Percentiles rank a stretch among this genome's conserved stretches.
These are phyloP conservation scores for Collybia sordida DNA, from an alignment of 768 basidiomycete species.

Conservation along the genomic window DNA sequence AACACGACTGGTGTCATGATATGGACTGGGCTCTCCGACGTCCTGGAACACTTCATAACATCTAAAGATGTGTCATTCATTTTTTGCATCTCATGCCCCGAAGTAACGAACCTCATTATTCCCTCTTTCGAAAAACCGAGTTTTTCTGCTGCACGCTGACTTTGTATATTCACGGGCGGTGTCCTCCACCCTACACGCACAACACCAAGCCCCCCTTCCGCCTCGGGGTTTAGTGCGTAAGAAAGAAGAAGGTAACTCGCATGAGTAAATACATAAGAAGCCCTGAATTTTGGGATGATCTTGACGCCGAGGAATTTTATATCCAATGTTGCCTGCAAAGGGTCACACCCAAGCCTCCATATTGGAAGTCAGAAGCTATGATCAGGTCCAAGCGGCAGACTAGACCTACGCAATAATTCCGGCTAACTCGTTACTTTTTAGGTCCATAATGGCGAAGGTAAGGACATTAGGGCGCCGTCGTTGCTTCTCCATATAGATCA, in stretches of 20 bases:
- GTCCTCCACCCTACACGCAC: conserved; percentile 19
- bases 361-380: not conserved
- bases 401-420: conserved; percentile 13
- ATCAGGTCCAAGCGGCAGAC: no score
- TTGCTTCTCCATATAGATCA: conserved; percentile 20
- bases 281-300: conserved; percentile 17
- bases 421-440: conserved; percentile 12
- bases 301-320: conserved; percentile 17
- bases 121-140: conserved; percentile 15
- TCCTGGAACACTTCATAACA: conserved; percentile 19
- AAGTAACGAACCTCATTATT: conserved; percentile 13
- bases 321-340: conserved; percentile 17
- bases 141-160: conserved; percentile 18
- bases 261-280: conserved; percentile 16
- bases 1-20: conserved; percentile 7
- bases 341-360: conserved; percentile 18
- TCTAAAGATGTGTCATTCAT: not conserved
- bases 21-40: conserved; percentile 9
- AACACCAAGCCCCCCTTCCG: conserved; percentile 13
- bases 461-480: conserved; percentile 17
- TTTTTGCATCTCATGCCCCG: not conserved
- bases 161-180: conserved; percentile 14
- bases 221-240: conserved; percentile 13
- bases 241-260: conserved; percentile 14
- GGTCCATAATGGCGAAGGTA: conserved; percentile 17